Evolutionary conservation across 164 flowering plant species (phyloP), one percentile per base, ranked within the genome.

Genomic region (Saururus chinensis): DNA sequence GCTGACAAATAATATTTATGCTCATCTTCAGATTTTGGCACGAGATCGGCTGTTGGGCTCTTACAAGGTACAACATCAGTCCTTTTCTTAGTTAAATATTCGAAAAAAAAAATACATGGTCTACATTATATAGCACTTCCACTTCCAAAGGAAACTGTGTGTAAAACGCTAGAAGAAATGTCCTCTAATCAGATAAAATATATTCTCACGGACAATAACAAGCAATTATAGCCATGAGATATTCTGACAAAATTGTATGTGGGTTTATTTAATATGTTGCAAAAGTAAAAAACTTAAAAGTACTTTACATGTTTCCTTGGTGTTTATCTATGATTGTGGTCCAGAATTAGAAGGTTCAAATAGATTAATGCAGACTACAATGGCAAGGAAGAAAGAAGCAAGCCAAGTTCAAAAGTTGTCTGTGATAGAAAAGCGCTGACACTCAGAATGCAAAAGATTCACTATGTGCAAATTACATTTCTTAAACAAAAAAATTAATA

Each of bases 11-110:
- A 17, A 45, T 45, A 45, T 45, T 3, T 3, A 12, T 45, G 11
- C 11, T 45, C 17, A 13, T 17, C 14, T 56, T 64, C 62, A 92
- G 96, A 77, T 92, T 66, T 73, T 92, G 65, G 98, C 95, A 70
- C 92, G 98, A n/a, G 98, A 92, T 56, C 82, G 96, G 75, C 74
- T 92, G 62, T 71, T 92, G 75, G 96, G 98, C 30, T 84, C 96
- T 23, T 89, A 89, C 53, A 86, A 92, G 96, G 96, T 87, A 81
- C 24, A 58, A 53, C 37, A 20, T 20, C 56, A 53, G 9, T 20
- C 20, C 56, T 53, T 12, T 4, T 19, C 9, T 20, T 53, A 20
- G 1, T 19, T 19, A 53, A 11, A 20, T n/a, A n/a, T n/a, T n/a
- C n/a, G n/a, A n/a, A n/a, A n/a, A n/a, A n/a, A n/a, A n/a, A n/a